Evolutionary conservation across 148 eudicot genomes (phyloP).

Genomic region (Amaranthus palmeri): DNA sequence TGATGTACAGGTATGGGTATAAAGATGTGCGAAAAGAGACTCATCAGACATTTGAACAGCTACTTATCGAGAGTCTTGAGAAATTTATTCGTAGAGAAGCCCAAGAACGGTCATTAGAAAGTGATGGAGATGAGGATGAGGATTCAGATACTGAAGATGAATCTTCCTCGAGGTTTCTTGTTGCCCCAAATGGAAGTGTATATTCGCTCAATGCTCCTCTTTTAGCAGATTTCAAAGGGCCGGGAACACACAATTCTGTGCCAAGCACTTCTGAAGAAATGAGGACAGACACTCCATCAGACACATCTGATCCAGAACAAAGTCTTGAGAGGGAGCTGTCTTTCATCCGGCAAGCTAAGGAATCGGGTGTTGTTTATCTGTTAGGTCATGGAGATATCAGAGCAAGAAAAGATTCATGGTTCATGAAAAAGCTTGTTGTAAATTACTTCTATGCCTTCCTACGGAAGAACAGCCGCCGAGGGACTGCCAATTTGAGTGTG

Average conservation of each 20-base stretch:
- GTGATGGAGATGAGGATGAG: slow-evolving; percentile 60
- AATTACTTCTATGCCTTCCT: slow-evolving; percentile 92
- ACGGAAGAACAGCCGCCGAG: slow-evolving; percentile 88
- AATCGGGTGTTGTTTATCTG: slow-evolving; percentile 92
- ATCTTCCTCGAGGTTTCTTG: slow-evolving; percentile 40
- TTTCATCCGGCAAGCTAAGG: slow-evolving; percentile 75
- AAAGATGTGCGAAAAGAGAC: slow-evolving; percentile 92
- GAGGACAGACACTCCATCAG: slow-evolving; percentile 29
- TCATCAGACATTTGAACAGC: slow-evolving; percentile 71
- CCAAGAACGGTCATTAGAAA: slow-evolving; percentile 75
- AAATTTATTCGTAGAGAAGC: slow-evolving; percentile 87
- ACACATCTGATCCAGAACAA: slow-evolving; percentile 56
- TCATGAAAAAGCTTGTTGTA: slow-evolving; percentile 80
- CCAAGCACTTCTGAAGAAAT: slow-evolving; percentile 55
- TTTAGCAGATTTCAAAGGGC: slow-evolving; percentile 47
- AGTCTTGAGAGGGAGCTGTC: slow-evolving; percentile 86
- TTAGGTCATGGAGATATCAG: slow-evolving; percentile 95
- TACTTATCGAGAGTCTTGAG: slow-evolving; percentile 85
- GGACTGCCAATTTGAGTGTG: slow-evolving; percentile 79
- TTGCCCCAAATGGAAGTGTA: slow-evolving; percentile 74
- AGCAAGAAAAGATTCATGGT: slow-evolving; percentile 95
- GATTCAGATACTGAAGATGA: slow-evolving; percentile 63
- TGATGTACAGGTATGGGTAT: slow-evolving; percentile 81
- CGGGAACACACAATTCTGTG: slow-evolving; percentile 32
- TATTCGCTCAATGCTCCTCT: slow-evolving; percentile 80